Evolutionary conservation across 1,139 yeast species (phyloP).

Genomic region (Nakaseomyces glabratus): DNA sequence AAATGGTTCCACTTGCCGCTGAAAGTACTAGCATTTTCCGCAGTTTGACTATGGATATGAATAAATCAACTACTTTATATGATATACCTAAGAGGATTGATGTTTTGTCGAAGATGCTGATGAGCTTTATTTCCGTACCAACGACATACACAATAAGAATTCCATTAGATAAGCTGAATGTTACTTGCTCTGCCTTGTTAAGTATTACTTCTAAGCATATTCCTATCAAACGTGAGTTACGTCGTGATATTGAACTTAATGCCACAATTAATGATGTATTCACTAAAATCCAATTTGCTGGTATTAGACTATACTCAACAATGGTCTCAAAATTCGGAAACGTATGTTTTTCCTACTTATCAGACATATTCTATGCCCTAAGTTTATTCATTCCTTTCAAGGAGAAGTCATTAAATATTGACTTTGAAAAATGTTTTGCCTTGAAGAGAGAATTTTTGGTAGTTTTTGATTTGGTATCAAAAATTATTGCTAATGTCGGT

Average conservation of each 20-base stretch:
- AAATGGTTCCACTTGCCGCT: slow-evolving; percentile 21
- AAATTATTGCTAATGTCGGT: slow-evolving; percentile 21
- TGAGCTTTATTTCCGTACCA: slow-evolving; percentile 38
- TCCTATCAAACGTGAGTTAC: slow-evolving; percentile 48
- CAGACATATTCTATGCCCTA: slow-evolving; percentile 41
- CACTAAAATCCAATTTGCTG: slow-evolving; percentile 37
- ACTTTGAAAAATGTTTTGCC: slow-evolving; percentile 25
- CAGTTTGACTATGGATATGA: slow-evolving; percentile 48
- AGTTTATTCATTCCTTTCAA: slow-evolving; percentile 47
- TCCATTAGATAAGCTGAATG: slow-evolving; percentile 51
- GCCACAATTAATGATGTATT: slow-evolving; percentile 38
- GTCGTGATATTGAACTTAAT: slow-evolving; percentile 41
- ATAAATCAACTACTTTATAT: slow-evolving; percentile 43
- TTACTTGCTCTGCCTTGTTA: slow-evolving; percentile 42
- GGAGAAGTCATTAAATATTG: slow-evolving; percentile 26
- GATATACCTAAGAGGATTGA: slow-evolving; percentile 44
- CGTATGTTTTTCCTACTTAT: slow-evolving; percentile 41
- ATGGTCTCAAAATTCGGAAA: slow-evolving; percentile 39
- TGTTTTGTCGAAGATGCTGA: slow-evolving; percentile 39
- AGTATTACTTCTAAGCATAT: slow-evolving; percentile 47
- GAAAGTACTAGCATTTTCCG: slow-evolving; percentile 33
- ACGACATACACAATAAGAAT: slow-evolving; percentile 40
- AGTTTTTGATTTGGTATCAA: slow-evolving; percentile 17
- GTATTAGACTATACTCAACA: slow-evolving; percentile 36
- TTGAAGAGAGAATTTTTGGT: slow-evolving; percentile 20